Base-by-base conservation (phyloP, 805 yeast species). In the Myxozyma lipomycoides region DNA sequence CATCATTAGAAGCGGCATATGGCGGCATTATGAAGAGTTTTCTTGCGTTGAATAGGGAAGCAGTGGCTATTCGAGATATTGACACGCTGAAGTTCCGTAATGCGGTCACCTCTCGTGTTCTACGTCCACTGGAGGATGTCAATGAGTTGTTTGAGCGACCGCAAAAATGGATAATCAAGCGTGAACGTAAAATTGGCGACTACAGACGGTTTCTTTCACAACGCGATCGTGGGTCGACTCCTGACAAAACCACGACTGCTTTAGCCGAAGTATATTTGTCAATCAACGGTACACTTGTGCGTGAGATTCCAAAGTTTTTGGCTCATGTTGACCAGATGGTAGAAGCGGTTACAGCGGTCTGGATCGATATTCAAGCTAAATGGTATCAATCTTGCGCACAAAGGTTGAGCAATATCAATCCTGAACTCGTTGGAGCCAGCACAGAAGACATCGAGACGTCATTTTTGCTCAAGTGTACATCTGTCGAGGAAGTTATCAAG, bases 91-190 rank as follows among this genome's bases (percentile, higher is more conserved):
- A 37, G 4, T 40, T 51, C 38, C 56, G 58, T 17, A 23, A 36
- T 7, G 28, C 46, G 3, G 51, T 47, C 10, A 24, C 43, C 40
- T 18, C 52, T 3, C 55, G 47, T 22, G 51, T 53, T 9, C 12
- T 53, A 26, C 12, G 45, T 18, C 58, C 58, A 2, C 47, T 53
- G 24, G 52, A 42, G 21, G 46, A 44, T 10, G 30, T 35, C 10
- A 40, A 46, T 24, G 55, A 47, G 10, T 21, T 46, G 17, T 51
- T 51, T 21, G 58, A 51, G 19, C 46, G 52, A 2, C 52, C 51
- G 28, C 21, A 32, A 9, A 32, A 45, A 19, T 17, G 26, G 30
- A 53, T 53, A 52, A 24, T 38, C 10, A 41, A 48, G 15, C 58
- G 58, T 4, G 56, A 51, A 7, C 39, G 49, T n/a, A 46, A 30